Evolutionary conservation across 768 basidiomycete genomes (phyloP), one percentile per base, ranked within the genome.

Genomic region (Coprinellus micaceus): DNA sequence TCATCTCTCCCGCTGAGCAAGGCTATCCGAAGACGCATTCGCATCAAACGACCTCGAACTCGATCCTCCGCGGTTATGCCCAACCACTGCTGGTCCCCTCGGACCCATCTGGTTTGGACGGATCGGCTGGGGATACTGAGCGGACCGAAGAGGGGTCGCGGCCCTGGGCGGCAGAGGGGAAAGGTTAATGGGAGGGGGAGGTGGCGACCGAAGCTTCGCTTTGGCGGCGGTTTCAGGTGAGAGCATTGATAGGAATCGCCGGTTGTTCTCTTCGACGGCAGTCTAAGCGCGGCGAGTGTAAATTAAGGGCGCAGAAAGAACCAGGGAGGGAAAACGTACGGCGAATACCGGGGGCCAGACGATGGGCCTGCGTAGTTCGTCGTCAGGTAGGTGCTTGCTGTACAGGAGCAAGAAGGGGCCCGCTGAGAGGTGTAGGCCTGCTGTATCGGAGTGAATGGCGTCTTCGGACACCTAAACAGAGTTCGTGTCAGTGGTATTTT

Each of bases 371-470:
- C 65, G 65, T 17, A 74, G 61, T 45, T 72, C 66, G 28, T 77
- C 73, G 2, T 71, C 68, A 9, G 71, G 65, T 29, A 77, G 53
- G 51, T 72, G 68, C 19, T 74, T 72, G 60, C 78, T 81, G 68
- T 92, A 93, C 33, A 93, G 67, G n/a, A 93, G 71, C 62, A 92
- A 69, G 67, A 87, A 91, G 0, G 91, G 89, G 1, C 91, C 91
- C 19, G 88, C 88, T 15, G 82, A 79, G 4, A 91, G 77, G 63
- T 91, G 89, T 29, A 91, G 69, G 0, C 91, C 91, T 3, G 82
- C 75, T 3, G 83, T 70, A 58, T 93, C 91, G 3, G 79, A 81
- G 15, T 91, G 69, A 10, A 89, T 88, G 0, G 72, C 72, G 33
- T 86, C 84, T 65, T 91, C 90, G 0, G 86, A 65, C 1, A 89